Evolutionary conservation across 768 basidiomycete species (phyloP).

Genomic region (Royoungia palumana): DNA sequence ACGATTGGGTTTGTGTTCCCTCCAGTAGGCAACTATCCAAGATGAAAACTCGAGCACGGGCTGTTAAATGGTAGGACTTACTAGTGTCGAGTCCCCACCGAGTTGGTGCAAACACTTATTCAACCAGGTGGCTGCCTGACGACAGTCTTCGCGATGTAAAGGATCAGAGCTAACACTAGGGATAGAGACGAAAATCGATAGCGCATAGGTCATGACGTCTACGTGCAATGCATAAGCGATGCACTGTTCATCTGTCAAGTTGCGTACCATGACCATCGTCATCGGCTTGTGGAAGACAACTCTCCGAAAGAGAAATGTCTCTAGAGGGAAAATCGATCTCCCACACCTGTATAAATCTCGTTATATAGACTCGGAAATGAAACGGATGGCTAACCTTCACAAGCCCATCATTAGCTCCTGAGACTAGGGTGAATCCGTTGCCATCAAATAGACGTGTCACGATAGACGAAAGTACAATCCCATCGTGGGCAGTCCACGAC

Average conservation of each 20-base stretch:
- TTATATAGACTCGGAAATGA: neutral
- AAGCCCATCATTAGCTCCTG: slow-evolving; percentile 82
- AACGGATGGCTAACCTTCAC: slow-evolving; percentile 60
- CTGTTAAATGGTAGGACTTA: slow-evolving; percentile 32
- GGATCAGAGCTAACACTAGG: slow-evolving; percentile 77
- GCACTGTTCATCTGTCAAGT: neutral
- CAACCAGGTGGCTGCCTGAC: slow-evolving; percentile 91
- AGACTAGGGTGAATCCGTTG: slow-evolving; percentile 45
- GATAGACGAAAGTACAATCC: slow-evolving; percentile 79
- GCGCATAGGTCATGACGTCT: slow-evolving; percentile 76
- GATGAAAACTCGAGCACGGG: neutral
- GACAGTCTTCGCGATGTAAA: slow-evolving; percentile 76
- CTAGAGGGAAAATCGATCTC: slow-evolving; percentile 36
- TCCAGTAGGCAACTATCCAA: slow-evolving; percentile 64
- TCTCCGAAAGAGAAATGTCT: neutral
- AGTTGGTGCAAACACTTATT: slow-evolving; percentile 85
- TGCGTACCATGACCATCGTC: slow-evolving; percentile 22
- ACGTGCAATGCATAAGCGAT: slow-evolving; percentile 2
- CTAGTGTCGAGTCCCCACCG: slow-evolving; percentile 78
- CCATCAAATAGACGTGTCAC: slow-evolving; percentile 39
- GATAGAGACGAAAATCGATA: slow-evolving; percentile 83
- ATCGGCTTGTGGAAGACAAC: slow-evolving; percentile 6
- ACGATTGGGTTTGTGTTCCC: slow-evolving; percentile 85
- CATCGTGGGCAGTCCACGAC: slow-evolving; percentile 77
- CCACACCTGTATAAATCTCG: slow-evolving; percentile 45